phyloP scores from a whole-genome alignment of 2,329 filamentous ascomycete genomes.

The Penicillium griseofulvum region DNA sequence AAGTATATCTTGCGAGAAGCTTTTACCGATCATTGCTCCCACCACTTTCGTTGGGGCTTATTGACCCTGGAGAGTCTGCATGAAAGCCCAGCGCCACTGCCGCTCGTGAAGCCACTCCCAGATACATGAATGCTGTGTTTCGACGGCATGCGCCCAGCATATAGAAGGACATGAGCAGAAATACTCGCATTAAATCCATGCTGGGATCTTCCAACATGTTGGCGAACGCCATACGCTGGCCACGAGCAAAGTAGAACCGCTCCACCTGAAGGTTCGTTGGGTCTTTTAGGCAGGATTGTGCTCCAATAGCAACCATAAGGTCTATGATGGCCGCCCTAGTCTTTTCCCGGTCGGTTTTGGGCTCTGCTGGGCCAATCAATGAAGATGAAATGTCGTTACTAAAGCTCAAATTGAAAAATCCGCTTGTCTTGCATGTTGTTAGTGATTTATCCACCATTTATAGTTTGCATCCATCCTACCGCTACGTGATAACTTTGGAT shows the following conservation, averaged over 20 bases:
- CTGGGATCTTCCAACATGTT: conserved; percentile 56
- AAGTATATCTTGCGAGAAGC: conserved; percentile 3
- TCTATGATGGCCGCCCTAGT: conserved; percentile 36
- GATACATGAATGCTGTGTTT: conserved; percentile 63
- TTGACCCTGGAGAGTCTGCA: conserved; percentile 17
- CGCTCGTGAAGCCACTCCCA: conserved; percentile 58
- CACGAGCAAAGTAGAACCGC: conserved; percentile 48
- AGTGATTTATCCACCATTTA: background rate
- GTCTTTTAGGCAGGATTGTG: conserved; percentile 45
- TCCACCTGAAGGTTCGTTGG: conserved; percentile 31
- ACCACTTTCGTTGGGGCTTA: conserved; percentile 15
- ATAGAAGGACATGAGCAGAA: conserved; percentile 59
- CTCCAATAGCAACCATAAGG: conserved; percentile 54
- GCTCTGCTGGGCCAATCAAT: conserved; percentile 7
- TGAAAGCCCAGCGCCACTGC: conserved; percentile 59
- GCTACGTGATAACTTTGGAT: conserved; percentile 32
- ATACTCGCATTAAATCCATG: conserved; percentile 52
- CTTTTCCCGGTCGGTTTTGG: conserved; percentile 23
- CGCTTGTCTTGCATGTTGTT: conserved; percentile 36
- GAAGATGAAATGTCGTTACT: conserved; percentile 24
- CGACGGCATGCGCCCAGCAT: conserved; percentile 59
- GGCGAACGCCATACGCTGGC: conserved; percentile 50
- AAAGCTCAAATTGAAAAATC: conserved; percentile 41
- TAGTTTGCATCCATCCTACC: conserved; percentile 15
- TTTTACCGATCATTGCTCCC: conserved; percentile 22